These are phyloP conservation scores for Blastocystis sp. DNA, from an alignment of 352 stramenopile species.

Conservation along the genomic window DNA sequence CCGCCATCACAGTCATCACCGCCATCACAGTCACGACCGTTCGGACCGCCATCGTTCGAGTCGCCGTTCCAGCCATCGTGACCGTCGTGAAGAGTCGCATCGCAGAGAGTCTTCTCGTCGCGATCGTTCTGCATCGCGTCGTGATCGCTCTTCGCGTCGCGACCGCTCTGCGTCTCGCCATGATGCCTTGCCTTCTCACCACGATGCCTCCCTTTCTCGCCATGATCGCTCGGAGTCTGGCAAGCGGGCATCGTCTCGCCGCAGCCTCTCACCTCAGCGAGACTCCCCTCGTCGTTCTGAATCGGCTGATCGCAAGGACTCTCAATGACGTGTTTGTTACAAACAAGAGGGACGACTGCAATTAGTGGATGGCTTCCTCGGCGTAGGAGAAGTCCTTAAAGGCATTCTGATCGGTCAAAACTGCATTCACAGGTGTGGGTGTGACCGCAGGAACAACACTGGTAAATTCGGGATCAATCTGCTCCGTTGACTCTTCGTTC, in stretches of 20 bases:
- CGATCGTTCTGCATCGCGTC: neutral
- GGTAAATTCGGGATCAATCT: slow-evolving; percentile 81
- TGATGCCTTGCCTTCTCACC: neutral
- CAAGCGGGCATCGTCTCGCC: too few species aligned
- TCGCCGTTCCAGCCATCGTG: neutral
- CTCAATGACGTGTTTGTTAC: neutral
- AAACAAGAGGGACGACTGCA: neutral
- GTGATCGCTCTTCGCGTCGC: neutral
- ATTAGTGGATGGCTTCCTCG: slow-evolving; percentile 50
- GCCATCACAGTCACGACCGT: neutral
- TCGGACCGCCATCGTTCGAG: neutral
- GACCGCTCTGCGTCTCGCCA: neutral
- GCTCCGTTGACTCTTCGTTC: slow-evolving; percentile 63
- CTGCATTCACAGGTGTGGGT: slow-evolving; percentile 57
- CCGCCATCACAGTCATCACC: neutral
- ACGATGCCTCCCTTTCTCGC: neutral
- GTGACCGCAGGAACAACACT: slow-evolving; percentile 75
- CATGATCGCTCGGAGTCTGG: too few species aligned
- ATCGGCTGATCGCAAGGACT: too few species aligned
- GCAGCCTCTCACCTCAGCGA: too few species aligned
- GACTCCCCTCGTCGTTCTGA: too few species aligned
- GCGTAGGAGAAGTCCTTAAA: slow-evolving; percentile 82
- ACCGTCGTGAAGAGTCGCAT: neutral
- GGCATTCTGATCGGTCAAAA: slow-evolving; percentile 73
- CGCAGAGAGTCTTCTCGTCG: neutral